Evolutionary conservation across 1,284 basidiomycete species (phyloP), one percentile per base, ranked within the genome.

Genomic region (Sphagnurus paluster): DNA sequence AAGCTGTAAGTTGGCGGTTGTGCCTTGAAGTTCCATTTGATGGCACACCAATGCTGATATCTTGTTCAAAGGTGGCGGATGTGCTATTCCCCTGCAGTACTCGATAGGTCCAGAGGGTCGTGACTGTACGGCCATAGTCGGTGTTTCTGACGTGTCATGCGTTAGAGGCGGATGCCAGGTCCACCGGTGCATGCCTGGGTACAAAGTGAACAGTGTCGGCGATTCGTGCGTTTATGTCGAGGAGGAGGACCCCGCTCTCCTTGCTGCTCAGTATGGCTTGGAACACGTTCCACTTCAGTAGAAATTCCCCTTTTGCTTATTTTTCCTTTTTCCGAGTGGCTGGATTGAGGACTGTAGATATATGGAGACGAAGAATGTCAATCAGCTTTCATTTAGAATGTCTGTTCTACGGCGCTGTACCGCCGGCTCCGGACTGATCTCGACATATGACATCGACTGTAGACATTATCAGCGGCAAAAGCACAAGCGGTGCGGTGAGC

Each of bases 71-170:
- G 76, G 77, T 48, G 77, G 77, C 39, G 77, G 78, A n/a, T 79
- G 77, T 50, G 56, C 64, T 13, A 55, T 72, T 6, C 65, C 69
- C 0, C 61, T 72, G 25, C 57, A 58, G 21, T 33, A 38, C 14
- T 19, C 16, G 21, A 56, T 56, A 20, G 42, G 51, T 17, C 38
- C 50, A 4, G 59, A 58, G 29, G 61, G 63, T 7, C 39, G 53
- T 19, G 79, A 83, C 54, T 82, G 80, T 56, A 75, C 76, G 3
- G 66, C 69, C 9, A 66, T 82, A 28, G 61, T 65, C 5, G 72
- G 75, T 14, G 73, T 77, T 28, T 67, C 68, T 20, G 74, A 77
- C 44, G 79, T 80, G 29, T 63, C 70, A 9, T 83, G 80, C 57
- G 44, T 64, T 5, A 46, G 46, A 5, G 75, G 79, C 11, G 45